Base-by-base conservation (phyloP, 1,139 yeast genomes). In the Hyphopichia khmerensis region DNA sequence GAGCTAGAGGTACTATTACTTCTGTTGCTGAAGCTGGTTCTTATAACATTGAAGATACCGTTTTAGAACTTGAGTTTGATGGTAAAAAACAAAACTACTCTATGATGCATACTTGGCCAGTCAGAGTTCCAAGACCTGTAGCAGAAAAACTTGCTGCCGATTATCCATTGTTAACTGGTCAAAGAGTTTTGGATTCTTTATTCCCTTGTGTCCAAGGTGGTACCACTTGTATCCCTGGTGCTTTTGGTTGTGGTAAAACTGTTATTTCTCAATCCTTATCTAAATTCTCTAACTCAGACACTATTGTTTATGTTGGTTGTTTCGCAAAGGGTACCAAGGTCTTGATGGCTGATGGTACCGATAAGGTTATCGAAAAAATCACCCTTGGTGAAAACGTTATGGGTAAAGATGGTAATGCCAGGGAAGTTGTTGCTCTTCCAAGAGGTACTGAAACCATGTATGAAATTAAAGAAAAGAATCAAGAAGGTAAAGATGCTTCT, bases 171-270 rank as follows among this genome's bases (percentile, higher is more conserved):
- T 79, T 93, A 59, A 93, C 99, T 29, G 99, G 99, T 58, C 99
- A 93, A 76, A 88, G 99, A 79, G 99, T 93, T 43, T 79, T 93
- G 68, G 99, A 93, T 68, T 85, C 99, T 32, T 80, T 93, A 53
- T 95, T 93, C 80, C 99, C 99, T 41, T 88, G 96, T 81, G 99
- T 95, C 56, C 99, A 95, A 77, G 99, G 99, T 75, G 99, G 99
- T 77, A 93, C 99, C 40, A 93, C 99, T 35, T 95, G 99, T 84
- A 93, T 93, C 65, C 99, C 99, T 39, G 99, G 99, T 70, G 99
- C 99, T 49, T 93, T 93, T 60, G 99, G 99, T 49, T 93, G 98
- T 74, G 99, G 99, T 69, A 93, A 93, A 69, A 93, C 99, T 11
- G 99, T 93, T 59, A 93, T 93, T 65, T 93, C 99, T 29, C 99